Evolutionary conservation across 1,284 basidiomycete species (phyloP).

Genomic region (Agroathelia rolfsii): DNA sequence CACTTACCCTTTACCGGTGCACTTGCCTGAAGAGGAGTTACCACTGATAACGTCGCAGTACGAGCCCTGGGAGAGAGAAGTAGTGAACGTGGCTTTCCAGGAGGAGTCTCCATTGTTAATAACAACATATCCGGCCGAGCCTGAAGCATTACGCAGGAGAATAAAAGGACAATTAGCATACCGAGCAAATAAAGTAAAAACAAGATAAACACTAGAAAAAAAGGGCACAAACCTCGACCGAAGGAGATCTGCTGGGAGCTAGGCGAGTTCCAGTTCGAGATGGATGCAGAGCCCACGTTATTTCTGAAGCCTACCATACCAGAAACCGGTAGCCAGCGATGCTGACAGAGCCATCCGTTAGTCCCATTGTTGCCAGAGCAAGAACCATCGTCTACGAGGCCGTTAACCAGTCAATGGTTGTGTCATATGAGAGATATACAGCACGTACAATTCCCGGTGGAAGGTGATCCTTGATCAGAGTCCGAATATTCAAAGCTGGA

Average conservation of each 20-base stretch:
- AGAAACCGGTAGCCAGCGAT: constrained; percentile 45
- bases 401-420: constrained; percentile 3
- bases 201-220: too few species aligned
- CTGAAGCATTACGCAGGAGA: too few species aligned
- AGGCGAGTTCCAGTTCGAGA: constrained; percentile 49
- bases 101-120: constrained; percentile 51
- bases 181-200: too few species aligned
- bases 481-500: constrained; percentile 49
- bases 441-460: constrained; percentile 27
- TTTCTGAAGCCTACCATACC: constrained; percentile 61
- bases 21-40: constrained; percentile 26
- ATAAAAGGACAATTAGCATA: too few species aligned
- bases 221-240: constrained; percentile 35
- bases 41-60: constrained; percentile 62
- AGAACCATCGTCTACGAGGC: constrained; percentile 35
- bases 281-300: constrained; percentile 35
- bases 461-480: constrained; percentile 46
- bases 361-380: constrained; percentile 43
- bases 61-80: constrained; percentile 41
- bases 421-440: constrained; percentile 6
- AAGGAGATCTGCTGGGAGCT: constrained; percentile 51
- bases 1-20: constrained; percentile 41
- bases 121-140: constrained; percentile 45
- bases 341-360: constrained; percentile 56
- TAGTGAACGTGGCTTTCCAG: constrained; percentile 47